These are phyloP conservation scores for Pouteria glomerata DNA, from an alignment of 148 eudicot genomes.

Conservation along the genomic window DNA sequence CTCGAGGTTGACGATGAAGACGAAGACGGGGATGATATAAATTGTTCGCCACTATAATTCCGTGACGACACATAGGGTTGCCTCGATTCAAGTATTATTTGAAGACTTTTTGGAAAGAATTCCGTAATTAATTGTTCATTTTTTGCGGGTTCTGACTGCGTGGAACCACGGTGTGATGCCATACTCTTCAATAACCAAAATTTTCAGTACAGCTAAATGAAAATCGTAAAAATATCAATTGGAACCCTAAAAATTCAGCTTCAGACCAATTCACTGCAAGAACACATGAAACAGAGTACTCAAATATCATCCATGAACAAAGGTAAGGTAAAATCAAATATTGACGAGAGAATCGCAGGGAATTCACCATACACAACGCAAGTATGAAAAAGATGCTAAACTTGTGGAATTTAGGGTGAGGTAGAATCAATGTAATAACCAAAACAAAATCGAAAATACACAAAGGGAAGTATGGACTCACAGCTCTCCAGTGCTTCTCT, in stretches of 20 bases:
- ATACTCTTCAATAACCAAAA: conserved; percentile 20
- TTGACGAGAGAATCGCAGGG: neutral
- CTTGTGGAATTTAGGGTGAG: neutral
- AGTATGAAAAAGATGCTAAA: neutral
- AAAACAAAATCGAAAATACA: neutral
- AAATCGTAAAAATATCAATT: neutral
- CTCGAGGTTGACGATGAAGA: conserved; percentile 80
- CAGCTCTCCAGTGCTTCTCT: neutral
- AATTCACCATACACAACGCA: neutral
- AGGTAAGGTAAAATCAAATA: neutral
- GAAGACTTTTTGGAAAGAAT: conserved; percentile 75
- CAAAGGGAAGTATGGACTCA: neutral
- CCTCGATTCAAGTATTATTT: conserved; percentile 80
- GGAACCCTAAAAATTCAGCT: neutral
- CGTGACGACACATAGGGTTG: conserved; percentile 74
- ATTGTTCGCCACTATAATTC: conserved; percentile 74
- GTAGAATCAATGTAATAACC: neutral
- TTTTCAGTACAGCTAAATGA: neutral
- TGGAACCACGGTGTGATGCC: conserved; percentile 60
- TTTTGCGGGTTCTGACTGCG: conserved; percentile 67
- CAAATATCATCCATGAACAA: neutral
- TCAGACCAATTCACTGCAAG: neutral
- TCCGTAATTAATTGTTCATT: conserved; percentile 89
- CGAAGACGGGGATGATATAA: conserved; percentile 60
- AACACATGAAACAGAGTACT: neutral